These are phyloP conservation scores for Cyclocybe cylindracea DNA, from an alignment of 768 basidiomycete genomes.

Conservation along the genomic window DNA sequence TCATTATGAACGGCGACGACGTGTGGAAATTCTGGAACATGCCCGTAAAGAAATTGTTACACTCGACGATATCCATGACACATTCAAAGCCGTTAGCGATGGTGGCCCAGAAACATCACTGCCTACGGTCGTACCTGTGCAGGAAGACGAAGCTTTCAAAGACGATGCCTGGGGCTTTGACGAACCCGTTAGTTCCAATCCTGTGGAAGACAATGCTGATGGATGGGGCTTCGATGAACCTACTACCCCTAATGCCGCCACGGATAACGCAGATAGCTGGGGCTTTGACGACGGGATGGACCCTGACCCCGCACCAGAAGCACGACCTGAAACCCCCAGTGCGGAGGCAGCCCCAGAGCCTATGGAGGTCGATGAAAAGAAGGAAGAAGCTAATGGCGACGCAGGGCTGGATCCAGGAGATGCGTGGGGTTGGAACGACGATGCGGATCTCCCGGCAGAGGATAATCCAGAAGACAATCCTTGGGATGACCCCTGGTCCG, in stretches of 20 bases:
- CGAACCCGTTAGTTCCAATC: conserved; percentile 25
- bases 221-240: conserved; percentile 27
- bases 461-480: conserved; percentile 40
- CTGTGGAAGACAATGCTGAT: conserved; percentile 27
- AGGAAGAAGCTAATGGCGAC: conserved; percentile 13
- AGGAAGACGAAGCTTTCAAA: conserved; percentile 34
- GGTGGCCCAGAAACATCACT: conserved; percentile 28
- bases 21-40: conserved; percentile 64
- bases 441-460: conserved; percentile 37
- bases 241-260: conserved; percentile 2
- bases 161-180: conserved; percentile 36
- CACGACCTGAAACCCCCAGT: conserved; percentile 5
- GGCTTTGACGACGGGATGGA: conserved; percentile 51
- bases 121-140: conserved; percentile 30
- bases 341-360: conserved; percentile 8
- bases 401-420: conserved; percentile 49
- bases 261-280: conserved; percentile 45
- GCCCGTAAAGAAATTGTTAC: conserved; percentile 56
- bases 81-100: conserved; percentile 44
- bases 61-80: conserved; percentile 34
- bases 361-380: not conserved
- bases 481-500: conserved; percentile 76
- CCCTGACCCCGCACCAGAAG: conserved; percentile 8
- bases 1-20: conserved; percentile 80
- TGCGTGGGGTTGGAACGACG: conserved; percentile 81